Base-by-base conservation (phyloP, 352 stramenopile species). In the Globisporangium cederbergense region DNA sequence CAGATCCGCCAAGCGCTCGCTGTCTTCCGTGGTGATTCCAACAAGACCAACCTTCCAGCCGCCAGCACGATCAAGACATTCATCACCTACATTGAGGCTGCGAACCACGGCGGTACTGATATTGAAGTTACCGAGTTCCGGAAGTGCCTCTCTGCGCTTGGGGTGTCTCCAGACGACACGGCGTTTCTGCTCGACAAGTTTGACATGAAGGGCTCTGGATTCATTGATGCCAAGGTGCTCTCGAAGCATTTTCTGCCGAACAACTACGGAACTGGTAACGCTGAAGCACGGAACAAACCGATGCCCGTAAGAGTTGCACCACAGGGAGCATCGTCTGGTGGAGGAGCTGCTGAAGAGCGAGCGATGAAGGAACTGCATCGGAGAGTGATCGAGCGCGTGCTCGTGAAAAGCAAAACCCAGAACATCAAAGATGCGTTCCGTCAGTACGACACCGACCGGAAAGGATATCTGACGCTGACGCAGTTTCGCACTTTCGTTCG, bases 371-470 rank as follows among this genome's bases (percentile, higher is more conserved):
- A 80, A 14, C 64, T 91, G 32, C 82, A 91, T 58, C 82, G 78
- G 3, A 80, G 75, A 30, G 67, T 89, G 50, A 70, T 91, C 38
- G 79, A 91, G 58, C 76, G 78, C 20, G 72, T 86, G 53, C 68
- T 87, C 0, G 46, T 87, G 10, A 79, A 74, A 40, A 84, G 75
- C 58, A 69, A 83, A 6, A 86, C 62, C 20, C 66, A 84, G 45
- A 91, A 62, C 51, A 61, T 91, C 38, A 88, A 91, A 59, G 78
- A 91, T 50, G 72, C 81, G 36, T 91, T 91, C 62, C 77, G 80
- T 2, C 67, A 82, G 36, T 91, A 89, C 56, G 82, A 91, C 60
- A 63, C 62, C 5, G 74, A 77, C 28, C 79, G 80, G 4, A 66
- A 61, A 2, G 82, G 82, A 1, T 70, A 81, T n/a, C 57, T 91